Base-by-base conservation (phyloP, 1,284 basidiomycete species). In the Serendipita sp. region DNA sequence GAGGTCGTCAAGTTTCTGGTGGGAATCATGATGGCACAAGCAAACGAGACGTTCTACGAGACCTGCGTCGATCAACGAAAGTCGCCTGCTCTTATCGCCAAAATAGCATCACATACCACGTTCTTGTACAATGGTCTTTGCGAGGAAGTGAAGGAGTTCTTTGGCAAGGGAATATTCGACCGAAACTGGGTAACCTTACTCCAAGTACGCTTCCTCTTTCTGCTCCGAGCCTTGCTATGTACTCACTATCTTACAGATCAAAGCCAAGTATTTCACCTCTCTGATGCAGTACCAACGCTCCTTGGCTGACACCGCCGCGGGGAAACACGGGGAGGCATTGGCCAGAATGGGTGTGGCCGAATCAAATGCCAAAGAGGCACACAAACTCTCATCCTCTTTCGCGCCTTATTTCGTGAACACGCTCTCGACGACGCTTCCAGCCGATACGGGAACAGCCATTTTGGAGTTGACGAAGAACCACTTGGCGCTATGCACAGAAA, bases 21-120 rank as follows among this genome's bases (percentile, higher is more conserved):
- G 13, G 84, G 83, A 26, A 69, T 96, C 67, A 90, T 92, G 72
- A 79, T 94, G 15, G 92, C 92, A 0, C 95, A 99, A 74, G 93
- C 95, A 0, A 92, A 91, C 0, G 96, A 99, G 71, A 88, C 99
- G 32, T 97, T 98, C 71, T 85, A 92, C 69, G 96, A 98, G 76
- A 96, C 96, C 73, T 91, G 92, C 70, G 83, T 86, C 34, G 87
- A 91, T 41, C 92, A 94, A 78, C 91, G 89, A 79, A 95, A 95
- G 74, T 80, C 82, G 1, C 82, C 80, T 55, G 81, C 83, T 0
- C 78, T 99, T 30, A 80, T 96, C 3, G 77, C 89, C 44, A 92
- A 95, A 76, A 83, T 98, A 60, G 93, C 86, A 1, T 82, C 88
- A 45, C 91, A 96, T 70, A 82, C 88, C 0, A 88, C 90, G 0